These are phyloP conservation scores for Gillenia trifoliata DNA, from an alignment of 306 rosid genomes.

Conservation along the genomic window DNA sequence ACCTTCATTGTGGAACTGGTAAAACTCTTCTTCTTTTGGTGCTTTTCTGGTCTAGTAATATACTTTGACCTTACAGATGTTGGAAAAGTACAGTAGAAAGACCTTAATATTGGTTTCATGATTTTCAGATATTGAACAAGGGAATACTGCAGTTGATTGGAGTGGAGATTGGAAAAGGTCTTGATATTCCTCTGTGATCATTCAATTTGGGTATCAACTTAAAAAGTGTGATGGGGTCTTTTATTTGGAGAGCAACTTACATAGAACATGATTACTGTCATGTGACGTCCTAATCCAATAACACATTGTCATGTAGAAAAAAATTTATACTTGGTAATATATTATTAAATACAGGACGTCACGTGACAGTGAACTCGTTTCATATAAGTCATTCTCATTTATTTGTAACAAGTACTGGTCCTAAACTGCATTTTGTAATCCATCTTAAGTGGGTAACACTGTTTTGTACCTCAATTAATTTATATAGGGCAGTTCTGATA, in stretches of 20 bases:
- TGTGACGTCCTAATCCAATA: too few relatives aligned
- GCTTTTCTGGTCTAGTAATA: background rate
- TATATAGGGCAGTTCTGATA: background rate
- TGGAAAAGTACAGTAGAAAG: too few relatives aligned
- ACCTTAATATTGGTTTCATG: background rate
- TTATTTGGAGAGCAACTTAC: too few relatives aligned
- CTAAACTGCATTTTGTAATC: background rate
- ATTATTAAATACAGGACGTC: too few relatives aligned
- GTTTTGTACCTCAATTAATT: background rate
- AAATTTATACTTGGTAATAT: too few relatives aligned
- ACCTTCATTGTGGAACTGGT: slow-evolving; percentile 73
- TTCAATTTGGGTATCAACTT: background rate
- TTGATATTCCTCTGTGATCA: slow-evolving; percentile 71
- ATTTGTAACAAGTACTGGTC: background rate
- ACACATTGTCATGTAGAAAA: too few relatives aligned
- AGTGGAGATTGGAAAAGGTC: slow-evolving; percentile 88
- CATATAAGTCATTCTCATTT: too few relatives aligned
- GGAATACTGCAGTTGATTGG: slow-evolving; percentile 89
- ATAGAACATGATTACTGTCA: too few relatives aligned
- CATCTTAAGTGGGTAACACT: background rate
- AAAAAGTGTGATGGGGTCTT: background rate
- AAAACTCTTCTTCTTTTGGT: slow-evolving; percentile 16
- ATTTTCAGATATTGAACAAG: slow-evolving; percentile 69
- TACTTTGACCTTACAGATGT: background rate
- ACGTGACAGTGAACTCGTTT: too few relatives aligned